These are phyloP conservation scores for Cladosporium sp. DNA, from an alignment of 2,329 filamentous ascomycete species.

Conservation along the genomic window DNA sequence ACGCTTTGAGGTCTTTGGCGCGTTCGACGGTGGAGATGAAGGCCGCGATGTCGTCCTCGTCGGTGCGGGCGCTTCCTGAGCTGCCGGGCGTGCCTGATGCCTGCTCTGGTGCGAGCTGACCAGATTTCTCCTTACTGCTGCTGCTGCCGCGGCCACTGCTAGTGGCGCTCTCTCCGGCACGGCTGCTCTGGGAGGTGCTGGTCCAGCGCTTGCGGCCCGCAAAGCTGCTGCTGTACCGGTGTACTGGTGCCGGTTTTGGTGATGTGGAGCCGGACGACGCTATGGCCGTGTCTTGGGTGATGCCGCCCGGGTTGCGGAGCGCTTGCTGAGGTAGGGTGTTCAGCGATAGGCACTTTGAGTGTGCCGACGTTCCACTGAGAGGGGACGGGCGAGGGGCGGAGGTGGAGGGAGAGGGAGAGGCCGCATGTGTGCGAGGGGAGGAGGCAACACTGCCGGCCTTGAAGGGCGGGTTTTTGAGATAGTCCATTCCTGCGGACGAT, in stretches of 20 bases:
- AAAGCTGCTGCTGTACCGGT: slow-evolving; percentile 91
- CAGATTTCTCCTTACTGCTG: slow-evolving; percentile 53
- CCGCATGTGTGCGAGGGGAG: slow-evolving; percentile 54
- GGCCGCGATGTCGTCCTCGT: slow-evolving; percentile 90
- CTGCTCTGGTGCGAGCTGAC: slow-evolving; percentile 52
- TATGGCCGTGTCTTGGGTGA: slow-evolving; percentile 53
- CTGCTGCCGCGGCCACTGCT: slow-evolving; percentile 80
- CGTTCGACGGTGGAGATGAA: slow-evolving; percentile 88
- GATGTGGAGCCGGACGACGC: slow-evolving; percentile 71
- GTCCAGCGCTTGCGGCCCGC: slow-evolving; percentile 76
- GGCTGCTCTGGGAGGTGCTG: slow-evolving; percentile 62
- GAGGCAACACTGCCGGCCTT: slow-evolving; percentile 94
- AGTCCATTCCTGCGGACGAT: slow-evolving; percentile 57
- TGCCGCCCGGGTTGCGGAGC: slow-evolving; percentile 51
- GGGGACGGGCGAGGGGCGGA: slow-evolving; percentile 42
- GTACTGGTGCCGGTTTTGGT: slow-evolving; percentile 74
- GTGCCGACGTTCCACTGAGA: slow-evolving; percentile 22
- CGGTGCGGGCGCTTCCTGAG: slow-evolving; percentile 68
- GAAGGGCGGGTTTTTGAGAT: slow-evolving; percentile 93
- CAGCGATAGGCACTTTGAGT: slow-evolving; percentile 65
- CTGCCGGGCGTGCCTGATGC: slow-evolving; percentile 72
- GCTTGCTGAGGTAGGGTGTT: slow-evolving; percentile 75
- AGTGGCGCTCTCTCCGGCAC: slow-evolving; percentile 69
- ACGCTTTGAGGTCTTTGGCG: slow-evolving; percentile 80
- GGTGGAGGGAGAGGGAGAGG: slow-evolving; percentile 45